Conservation (phyloP, 345 rosid species). For the Salix purpurea region DNA sequence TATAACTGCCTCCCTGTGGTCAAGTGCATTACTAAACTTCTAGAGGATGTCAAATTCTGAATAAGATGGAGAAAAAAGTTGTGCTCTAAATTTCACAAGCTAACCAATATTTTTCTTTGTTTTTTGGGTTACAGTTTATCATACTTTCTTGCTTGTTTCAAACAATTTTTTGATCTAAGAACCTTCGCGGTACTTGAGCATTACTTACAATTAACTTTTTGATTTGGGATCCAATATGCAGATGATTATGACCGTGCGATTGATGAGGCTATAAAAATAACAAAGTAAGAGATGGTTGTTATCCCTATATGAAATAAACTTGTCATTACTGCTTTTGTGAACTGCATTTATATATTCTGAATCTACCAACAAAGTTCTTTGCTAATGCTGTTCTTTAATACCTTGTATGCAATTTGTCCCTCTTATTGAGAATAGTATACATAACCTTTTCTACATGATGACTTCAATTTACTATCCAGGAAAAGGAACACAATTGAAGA, state of each 20-base stretch:
- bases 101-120: background rate
- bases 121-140: background rate
- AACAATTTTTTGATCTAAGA: background rate
- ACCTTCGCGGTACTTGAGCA: background rate
- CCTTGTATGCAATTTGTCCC: background rate
- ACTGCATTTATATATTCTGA: background rate
- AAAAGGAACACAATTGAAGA: conserved; percentile 26
- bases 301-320: background rate
- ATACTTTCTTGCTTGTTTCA: background rate
- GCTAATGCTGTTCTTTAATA: background rate
- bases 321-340: background rate
- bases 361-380: background rate
- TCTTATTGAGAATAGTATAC: background rate
- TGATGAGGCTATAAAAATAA: conserved; percentile 54
- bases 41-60: background rate
- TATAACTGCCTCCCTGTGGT: background rate
- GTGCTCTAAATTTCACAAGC: too few species aligned
- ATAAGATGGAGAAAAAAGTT: background rate
- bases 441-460: conserved; percentile 1
- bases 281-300: conserved; percentile 43
- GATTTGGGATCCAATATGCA: conserved; percentile 31
- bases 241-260: conserved; percentile 74
- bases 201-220: background rate
- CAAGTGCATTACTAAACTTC: background rate
- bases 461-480: conserved; percentile 31